phyloP scores from a whole-genome alignment of 345 rosid genomes.

The Citrus sp. region DNA sequence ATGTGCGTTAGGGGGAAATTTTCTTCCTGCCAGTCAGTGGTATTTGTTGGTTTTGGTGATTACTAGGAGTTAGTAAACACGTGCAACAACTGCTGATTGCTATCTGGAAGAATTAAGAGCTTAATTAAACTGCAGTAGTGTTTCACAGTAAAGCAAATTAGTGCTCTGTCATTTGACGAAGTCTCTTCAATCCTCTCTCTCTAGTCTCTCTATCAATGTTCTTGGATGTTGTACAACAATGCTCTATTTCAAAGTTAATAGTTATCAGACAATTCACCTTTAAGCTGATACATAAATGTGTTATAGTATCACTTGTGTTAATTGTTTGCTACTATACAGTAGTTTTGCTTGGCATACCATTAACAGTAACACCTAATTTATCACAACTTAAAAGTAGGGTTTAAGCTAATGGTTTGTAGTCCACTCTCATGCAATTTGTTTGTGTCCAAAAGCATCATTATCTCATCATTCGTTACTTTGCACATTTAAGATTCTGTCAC shows the following conservation, averaged over 20 bases:
- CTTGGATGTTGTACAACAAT: neutral
- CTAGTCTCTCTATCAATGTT: neutral
- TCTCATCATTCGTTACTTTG: neutral
- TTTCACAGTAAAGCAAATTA: neutral
- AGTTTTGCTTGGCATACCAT: neutral
- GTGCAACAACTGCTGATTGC: neutral
- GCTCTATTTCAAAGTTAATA: neutral
- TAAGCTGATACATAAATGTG: neutral
- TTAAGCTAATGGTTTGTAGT: neutral
- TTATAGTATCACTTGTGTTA: neutral
- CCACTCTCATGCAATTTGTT: neutral
- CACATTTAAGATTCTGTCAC: neutral
- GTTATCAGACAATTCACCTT: neutral
- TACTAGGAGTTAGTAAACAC: neutral
- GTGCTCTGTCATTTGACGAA: neutral
- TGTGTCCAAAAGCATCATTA: neutral
- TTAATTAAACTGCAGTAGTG: neutral
- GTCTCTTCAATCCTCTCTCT: neutral
- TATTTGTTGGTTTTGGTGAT: neutral
- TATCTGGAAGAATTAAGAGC: neutral
- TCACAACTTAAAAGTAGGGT: neutral
- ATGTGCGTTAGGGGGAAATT: neutral
- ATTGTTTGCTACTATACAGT: neutral
- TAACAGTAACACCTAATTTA: neutral
- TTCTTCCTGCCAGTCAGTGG: neutral